Percentiles rank a stretch among this genome's conserved stretches.
These are phyloP conservation scores for Phoma sp. DNA, from an alignment of 2,329 filamentous ascomycete genomes.

Conservation along the genomic window DNA sequence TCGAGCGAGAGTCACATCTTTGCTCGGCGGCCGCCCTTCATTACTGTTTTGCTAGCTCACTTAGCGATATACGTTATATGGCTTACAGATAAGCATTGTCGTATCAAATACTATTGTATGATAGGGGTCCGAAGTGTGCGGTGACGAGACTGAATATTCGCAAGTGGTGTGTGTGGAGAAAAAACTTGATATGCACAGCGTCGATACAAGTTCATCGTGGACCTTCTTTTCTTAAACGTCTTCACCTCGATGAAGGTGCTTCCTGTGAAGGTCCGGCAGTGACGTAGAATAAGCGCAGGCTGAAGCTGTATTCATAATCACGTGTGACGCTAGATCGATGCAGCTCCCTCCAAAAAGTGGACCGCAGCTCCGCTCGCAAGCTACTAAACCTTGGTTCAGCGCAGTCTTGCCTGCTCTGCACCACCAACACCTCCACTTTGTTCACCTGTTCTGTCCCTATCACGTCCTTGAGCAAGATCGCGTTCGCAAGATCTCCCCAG, in stretches of 20 bases:
- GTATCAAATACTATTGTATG: conserved; percentile 14
- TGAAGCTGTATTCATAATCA: not conserved
- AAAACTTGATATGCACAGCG: too few species aligned
- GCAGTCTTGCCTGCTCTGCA: conserved; percentile 13
- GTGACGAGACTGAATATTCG: not conserved
- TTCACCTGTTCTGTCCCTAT: not conserved
- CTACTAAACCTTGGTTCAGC: conserved; percentile 12
- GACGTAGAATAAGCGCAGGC: not conserved
- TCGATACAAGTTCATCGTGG: too few species aligned
- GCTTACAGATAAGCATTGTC: conserved; percentile 12
- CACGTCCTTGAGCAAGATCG: too few species aligned
- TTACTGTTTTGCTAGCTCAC: not conserved
- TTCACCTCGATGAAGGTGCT: too few species aligned
- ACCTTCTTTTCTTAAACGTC: too few species aligned
- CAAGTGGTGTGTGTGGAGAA: too few species aligned
- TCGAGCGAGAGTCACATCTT: conserved; percentile 19
- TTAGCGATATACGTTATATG: conserved; percentile 17
- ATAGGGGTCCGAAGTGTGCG: not conserved
- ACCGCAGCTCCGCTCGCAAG: conserved; percentile 13
- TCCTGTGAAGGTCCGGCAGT: not conserved
- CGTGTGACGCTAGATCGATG: conserved; percentile 3
- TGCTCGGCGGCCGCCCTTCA: not conserved
- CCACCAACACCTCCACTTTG: conserved; percentile 5
- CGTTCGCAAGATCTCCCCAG: too few species aligned
- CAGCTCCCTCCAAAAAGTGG: conserved; percentile 10